Percentiles rank a stretch among this genome's conserved stretches.
These are phyloP conservation scores for Dalbergia cultrata DNA, from an alignment of 306 rosid genomes.

Conservation along the genomic window DNA sequence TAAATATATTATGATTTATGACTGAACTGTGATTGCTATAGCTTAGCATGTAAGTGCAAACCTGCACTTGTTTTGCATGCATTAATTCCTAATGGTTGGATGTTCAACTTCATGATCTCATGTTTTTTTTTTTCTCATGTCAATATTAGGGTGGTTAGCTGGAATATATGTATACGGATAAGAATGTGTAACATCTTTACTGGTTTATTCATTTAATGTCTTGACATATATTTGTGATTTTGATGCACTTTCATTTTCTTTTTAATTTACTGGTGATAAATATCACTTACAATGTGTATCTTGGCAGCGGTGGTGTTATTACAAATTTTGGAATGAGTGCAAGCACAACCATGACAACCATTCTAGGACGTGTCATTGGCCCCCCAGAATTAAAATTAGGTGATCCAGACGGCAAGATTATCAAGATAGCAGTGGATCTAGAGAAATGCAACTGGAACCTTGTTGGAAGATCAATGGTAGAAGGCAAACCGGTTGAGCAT, in stretches of 20 bases:
- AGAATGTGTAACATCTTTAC: not conserved
- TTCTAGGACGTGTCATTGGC: slow-evolving; percentile 69
- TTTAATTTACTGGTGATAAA: slow-evolving; percentile 13
- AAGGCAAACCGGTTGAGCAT: slow-evolving; percentile 62
- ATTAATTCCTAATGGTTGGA: not conserved
- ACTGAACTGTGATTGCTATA: slow-evolving; percentile 32
- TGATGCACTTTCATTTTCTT: not conserved
- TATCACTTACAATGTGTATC: slow-evolving; percentile 23
- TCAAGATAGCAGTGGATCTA: slow-evolving; percentile 55
- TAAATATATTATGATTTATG: slow-evolving; percentile 27
- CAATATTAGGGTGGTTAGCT: slow-evolving; percentile 15
- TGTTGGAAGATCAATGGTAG: slow-evolving; percentile 64
- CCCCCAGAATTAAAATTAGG: slow-evolving; percentile 78
- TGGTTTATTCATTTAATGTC: slow-evolving; percentile 27
- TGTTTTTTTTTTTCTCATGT: slow-evolving; percentile 12
- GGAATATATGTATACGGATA: slow-evolving; percentile 14
- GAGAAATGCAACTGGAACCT: slow-evolving; percentile 83
- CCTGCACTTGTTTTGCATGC: slow-evolving; percentile 6
- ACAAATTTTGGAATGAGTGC: slow-evolving; percentile 73
- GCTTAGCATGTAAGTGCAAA: slow-evolving; percentile 26
- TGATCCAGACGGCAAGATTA: slow-evolving; percentile 56
- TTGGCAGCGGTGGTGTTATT: slow-evolving; percentile 65
- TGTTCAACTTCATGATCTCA: slow-evolving; percentile 9
- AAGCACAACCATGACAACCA: slow-evolving; percentile 61
- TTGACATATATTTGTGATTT: slow-evolving; percentile 9